Evolutionary conservation across 2,329 filamentous ascomycete genomes (phyloP).

Genomic region (Ciborinia camelliae): DNA sequence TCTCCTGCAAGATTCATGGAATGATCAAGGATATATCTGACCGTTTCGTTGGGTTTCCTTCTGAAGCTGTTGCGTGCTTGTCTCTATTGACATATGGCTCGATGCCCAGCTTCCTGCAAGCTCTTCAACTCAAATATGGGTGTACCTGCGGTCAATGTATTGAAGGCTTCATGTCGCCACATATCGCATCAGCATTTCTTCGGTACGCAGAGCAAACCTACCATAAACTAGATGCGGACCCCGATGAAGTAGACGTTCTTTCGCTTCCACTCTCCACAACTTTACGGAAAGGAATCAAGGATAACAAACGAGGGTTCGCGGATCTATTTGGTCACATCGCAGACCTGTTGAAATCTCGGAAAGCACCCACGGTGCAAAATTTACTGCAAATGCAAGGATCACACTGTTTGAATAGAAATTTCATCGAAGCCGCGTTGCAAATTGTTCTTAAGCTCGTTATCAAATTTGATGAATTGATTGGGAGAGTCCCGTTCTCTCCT

Average conservation of each 20-base stretch:
- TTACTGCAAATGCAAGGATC: slow-evolving; percentile 28
- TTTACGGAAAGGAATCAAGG: too few species aligned
- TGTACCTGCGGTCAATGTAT: slow-evolving; percentile 42
- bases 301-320: too few species aligned
- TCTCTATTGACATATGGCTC: too few species aligned
- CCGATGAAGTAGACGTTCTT: background rate
- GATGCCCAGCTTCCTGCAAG: too few species aligned
- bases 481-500: too few species aligned
- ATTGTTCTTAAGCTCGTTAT: too few species aligned
- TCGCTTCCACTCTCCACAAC: background rate
- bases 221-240: background rate
- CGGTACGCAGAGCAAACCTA: slow-evolving; percentile 34
- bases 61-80: slow-evolving; percentile 32
- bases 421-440: too few species aligned
- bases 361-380: slow-evolving; percentile 20
- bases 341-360: background rate
- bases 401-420: too few species aligned
- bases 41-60: slow-evolving; percentile 35
- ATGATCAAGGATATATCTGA: slow-evolving; percentile 33
- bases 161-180: slow-evolving; percentile 40
- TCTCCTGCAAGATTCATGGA: too few species aligned
- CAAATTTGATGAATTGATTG: too few species aligned
- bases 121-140: slow-evolving; percentile 36
- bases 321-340: too few species aligned
- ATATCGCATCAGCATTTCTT: slow-evolving; percentile 38